Evolutionary conservation across 371 early-diverging fungal genomes (phyloP).

Genomic region (Mucor racemosus): DNA sequence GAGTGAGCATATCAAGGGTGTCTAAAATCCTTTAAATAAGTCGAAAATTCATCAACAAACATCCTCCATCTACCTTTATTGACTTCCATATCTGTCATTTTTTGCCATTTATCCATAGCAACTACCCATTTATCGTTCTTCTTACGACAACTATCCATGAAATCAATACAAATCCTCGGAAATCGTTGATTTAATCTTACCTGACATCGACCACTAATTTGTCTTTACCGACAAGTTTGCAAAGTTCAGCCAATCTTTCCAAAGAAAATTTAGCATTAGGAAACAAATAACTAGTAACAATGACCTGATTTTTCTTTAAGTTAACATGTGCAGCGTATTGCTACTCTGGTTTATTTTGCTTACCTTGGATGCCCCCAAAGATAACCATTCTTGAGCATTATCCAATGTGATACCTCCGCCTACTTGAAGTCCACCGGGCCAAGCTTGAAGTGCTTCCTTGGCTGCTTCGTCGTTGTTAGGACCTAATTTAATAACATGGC

Average conservation of each 20-base stretch:
- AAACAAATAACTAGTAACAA: conserved; percentile 95
- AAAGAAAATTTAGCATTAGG: conserved; percentile 74
- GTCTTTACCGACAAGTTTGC: conserved; percentile 74
- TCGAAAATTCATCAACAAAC: background rate
- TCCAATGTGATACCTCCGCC: conserved; percentile 94
- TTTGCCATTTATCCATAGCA: conserved; percentile 98
- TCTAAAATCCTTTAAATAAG: conserved; percentile 26
- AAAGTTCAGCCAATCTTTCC: conserved; percentile 69
- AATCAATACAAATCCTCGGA: background rate
- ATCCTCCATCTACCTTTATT: conserved; percentile 55
- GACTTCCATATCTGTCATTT: conserved; percentile 87
- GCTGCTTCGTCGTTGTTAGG: conserved; percentile 90
- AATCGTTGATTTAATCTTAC: conserved; percentile 27
- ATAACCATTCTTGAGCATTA: conserved; percentile 89
- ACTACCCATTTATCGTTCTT: conserved; percentile 83
- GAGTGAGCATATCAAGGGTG: conserved; percentile 63
- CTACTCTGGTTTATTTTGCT: background rate
- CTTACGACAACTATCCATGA: conserved; percentile 75
- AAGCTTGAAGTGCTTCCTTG: conserved; percentile 76
- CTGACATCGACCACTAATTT: conserved; percentile 90
- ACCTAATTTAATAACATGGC: conserved; percentile 95
- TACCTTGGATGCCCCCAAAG: conserved; percentile 84
- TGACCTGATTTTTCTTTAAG: conserved; percentile 60
- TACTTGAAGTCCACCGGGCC: conserved; percentile 89
- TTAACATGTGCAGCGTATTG: background rate